Evolutionary conservation across 2,329 filamentous ascomycete species (phyloP), one percentile per base, ranked within the genome.

Genomic region (Phialocephala sp.): DNA sequence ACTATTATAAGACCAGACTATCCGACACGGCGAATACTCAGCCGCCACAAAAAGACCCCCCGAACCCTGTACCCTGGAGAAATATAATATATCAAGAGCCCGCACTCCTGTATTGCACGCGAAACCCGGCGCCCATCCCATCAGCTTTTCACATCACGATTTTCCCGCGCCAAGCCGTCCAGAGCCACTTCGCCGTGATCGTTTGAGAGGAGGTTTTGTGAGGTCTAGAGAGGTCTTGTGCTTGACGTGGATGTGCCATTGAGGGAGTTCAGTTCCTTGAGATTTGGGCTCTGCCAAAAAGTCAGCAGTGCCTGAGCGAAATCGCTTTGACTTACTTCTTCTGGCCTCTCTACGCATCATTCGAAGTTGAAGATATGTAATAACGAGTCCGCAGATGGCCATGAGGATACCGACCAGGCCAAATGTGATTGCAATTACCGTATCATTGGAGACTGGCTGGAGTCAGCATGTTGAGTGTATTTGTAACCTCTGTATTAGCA

Each of bases 221-320:
- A 43, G 11, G 14, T 45, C 39, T n/a, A 2, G 41, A 22, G 43
- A 11, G 18, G 18, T 15, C 2, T 27, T 35, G 24, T 47, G 39
- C n/a, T 35, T 14, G 22, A 47, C 22, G 12, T 35, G 58, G 9
- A 60, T 45, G 58, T 47, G 20, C 4, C n/a, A 32, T 27, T 8
- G 37, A 14, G 37, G 58, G 32, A 45, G 39, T 50, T 60, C 58
- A 39, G 22, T 45, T 24, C 39, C 18, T 60, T 22, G 39, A 27
- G 2, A 22, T 32, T 35, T 27, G 6, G 14, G 2, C 3, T 32
- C 50, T 54, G 18, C 24, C 2, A 2, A 45, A 8, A 36, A 35
- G 20, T 47, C 15, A 47, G 58, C 27, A 27, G 22, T 20, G 27
- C 24, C 3, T 59, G 15, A 27, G 6, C 9, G 14, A 50, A 37